Conservation (phyloP, 2,329 filamentous ascomycete genomes). For the Monilinia laxa region DNA sequence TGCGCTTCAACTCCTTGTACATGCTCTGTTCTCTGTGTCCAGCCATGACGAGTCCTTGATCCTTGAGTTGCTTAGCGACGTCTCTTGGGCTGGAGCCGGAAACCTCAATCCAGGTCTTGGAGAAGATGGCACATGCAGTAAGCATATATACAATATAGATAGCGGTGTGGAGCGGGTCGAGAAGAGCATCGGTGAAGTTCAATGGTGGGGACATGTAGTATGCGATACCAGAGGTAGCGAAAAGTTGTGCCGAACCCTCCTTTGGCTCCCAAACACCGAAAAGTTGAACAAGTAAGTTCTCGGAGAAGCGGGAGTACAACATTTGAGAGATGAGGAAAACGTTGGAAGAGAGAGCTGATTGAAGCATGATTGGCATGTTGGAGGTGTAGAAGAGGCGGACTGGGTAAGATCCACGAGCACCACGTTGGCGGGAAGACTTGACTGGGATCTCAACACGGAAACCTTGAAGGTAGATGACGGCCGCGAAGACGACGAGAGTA, state of each 20-base stretch:
- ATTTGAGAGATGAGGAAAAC: slow-evolving; percentile 99
- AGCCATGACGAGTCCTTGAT: slow-evolving; percentile 98
- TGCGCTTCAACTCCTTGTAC: slow-evolving; percentile 99
- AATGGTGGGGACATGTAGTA: slow-evolving; percentile 99
- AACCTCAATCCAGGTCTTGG: slow-evolving; percentile 99
- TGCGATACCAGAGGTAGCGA: slow-evolving; percentile 86
- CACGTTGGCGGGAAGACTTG: slow-evolving; percentile 98
- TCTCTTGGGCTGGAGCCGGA: slow-evolving; percentile 96
- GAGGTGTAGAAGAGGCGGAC: slow-evolving; percentile 99
- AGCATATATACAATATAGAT: slow-evolving; percentile 98
- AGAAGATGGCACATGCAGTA: slow-evolving; percentile 95
- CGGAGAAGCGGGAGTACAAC: slow-evolving; percentile 98
- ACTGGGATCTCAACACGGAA: slow-evolving; percentile 99
- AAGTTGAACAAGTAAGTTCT: slow-evolving; percentile 96
- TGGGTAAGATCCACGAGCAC: slow-evolving; percentile 96
- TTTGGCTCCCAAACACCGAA: slow-evolving; percentile 98
- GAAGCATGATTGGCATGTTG: slow-evolving; percentile 99
- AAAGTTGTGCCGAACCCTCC: slow-evolving; percentile 93
- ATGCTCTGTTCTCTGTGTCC: slow-evolving; percentile 99
- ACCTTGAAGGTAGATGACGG: slow-evolving; percentile 98
- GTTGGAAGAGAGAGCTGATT: slow-evolving; percentile 97
- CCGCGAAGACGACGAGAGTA: slow-evolving; percentile 88
- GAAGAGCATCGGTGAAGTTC: slow-evolving; percentile 94
- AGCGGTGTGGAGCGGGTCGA: slow-evolving; percentile 94
- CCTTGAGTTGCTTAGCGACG: slow-evolving; percentile 99